phyloP scores from a whole-genome alignment of 163 green algal genomes.

The Picocystis sp. region DNA sequence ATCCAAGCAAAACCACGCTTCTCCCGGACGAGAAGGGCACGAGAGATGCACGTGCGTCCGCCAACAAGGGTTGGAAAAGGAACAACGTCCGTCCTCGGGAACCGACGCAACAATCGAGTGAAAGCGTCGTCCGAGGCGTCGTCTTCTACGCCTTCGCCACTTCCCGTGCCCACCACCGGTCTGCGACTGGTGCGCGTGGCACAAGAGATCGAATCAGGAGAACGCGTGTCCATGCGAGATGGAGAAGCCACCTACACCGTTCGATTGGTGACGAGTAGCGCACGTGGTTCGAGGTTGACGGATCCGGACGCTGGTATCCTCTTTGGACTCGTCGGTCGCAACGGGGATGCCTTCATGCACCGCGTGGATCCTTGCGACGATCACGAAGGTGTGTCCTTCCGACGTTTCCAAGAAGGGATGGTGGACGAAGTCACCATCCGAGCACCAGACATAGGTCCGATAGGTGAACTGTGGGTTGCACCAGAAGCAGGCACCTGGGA shows the following conservation, averaged over 20 bases:
- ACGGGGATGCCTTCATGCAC: conserved; percentile 29
- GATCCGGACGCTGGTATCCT: conserved; percentile 32
- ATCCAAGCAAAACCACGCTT: too few species aligned
- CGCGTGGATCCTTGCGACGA: conserved; percentile 31
- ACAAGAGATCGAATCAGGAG: too few species aligned
- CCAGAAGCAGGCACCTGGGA: conserved; percentile 48
- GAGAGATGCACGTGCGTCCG: too few species aligned
- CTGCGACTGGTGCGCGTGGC: too few species aligned
- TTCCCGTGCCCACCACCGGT: too few species aligned
- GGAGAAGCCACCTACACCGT: conserved; percentile 29
- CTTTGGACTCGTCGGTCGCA: conserved; percentile 33
- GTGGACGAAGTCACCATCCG: conserved; percentile 44
- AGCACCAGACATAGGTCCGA: conserved; percentile 46
- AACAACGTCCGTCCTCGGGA: too few species aligned
- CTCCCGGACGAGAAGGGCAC: too few species aligned
- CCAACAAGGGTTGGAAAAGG: too few species aligned
- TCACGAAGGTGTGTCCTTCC: conserved; percentile 13
- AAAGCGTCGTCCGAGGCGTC: too few species aligned
- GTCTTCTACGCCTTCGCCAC: too few species aligned
- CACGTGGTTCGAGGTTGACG: conserved; percentile 24
- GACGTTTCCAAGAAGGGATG: conserved; percentile 39
- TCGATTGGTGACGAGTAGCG: conserved; percentile 31
- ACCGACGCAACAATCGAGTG: too few species aligned
- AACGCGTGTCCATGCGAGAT: too few species aligned
- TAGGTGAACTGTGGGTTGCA: conserved; percentile 46